phyloP scores from a whole-genome alignment of 768 basidiomycete genomes.

The Panus rudis region DNA sequence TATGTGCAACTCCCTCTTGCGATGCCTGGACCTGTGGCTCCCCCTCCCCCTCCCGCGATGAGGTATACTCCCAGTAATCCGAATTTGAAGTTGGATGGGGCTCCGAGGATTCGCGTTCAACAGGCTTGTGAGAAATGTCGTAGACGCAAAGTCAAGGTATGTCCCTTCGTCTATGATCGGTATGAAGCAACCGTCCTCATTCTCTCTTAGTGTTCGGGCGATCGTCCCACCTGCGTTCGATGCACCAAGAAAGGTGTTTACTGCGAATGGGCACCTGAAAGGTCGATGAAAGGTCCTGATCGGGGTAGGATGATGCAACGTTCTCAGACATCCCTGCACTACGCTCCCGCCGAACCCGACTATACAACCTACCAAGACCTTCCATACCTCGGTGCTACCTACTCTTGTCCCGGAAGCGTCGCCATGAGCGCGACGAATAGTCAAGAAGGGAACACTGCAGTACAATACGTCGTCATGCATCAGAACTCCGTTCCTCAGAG shows the following conservation, averaged over 20 bases:
- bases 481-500: no score
- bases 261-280: slow-evolving; percentile 41
- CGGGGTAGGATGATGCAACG: no score
- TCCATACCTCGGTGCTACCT: background rate
- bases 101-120: no score
- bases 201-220: slow-evolving; percentile 45
- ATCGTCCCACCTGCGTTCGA: slow-evolving; percentile 45
- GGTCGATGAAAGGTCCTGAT: no score
- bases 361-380: background rate
- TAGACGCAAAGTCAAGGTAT: slow-evolving; percentile 51
- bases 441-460: no score
- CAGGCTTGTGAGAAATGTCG: slow-evolving; percentile 55
- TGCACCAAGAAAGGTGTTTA: slow-evolving; percentile 42
- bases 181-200: background rate
- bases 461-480: no score
- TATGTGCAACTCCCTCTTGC: no score
- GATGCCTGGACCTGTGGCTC: no score
- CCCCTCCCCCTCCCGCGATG: no score
- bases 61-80: no score
- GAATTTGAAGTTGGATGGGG: no score
- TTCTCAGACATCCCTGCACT: slow-evolving; percentile 1
- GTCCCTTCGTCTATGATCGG: slow-evolving; percentile 4
- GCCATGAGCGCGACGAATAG: background rate
- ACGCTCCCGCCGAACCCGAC: background rate
- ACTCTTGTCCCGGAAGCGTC: background rate